phyloP scores from a whole-genome alignment of 225 moss, liverwort and hornwort species.

The Takakia lepidozioides region DNA sequence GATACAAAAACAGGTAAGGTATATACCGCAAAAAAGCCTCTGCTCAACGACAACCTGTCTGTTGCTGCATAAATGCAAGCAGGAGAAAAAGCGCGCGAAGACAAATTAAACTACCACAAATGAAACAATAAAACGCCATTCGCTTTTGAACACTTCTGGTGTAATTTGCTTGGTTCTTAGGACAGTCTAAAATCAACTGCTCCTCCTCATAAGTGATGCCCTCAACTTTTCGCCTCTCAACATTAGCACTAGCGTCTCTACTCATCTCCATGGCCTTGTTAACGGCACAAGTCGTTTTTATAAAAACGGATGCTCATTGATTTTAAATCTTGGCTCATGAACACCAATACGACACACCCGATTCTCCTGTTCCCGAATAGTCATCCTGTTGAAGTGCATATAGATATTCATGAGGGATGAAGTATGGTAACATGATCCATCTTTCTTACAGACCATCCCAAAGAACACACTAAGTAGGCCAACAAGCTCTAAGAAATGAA shows the following conservation, averaged over 20 bases:
- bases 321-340: not conserved
- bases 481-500: no score
- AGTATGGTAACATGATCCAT: not conserved
- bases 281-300: not conserved
- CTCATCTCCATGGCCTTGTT: not conserved
- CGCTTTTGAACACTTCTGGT: not conserved
- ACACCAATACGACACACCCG: not conserved
- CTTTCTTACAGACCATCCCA: not conserved
- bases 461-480: no score
- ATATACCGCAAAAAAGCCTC: not conserved
- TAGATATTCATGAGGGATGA: not conserved
- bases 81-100: no score
- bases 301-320: not conserved
- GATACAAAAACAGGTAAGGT: not conserved
- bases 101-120: no score
- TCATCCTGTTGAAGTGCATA: not conserved
- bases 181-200: not conserved
- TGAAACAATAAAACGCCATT: not conserved
- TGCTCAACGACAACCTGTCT: no score
- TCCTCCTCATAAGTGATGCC: not conserved
- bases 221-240: not conserved
- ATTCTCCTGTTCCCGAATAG: not conserved
- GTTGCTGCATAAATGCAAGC: not conserved
- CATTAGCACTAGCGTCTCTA: not conserved
- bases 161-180: not conserved